Percentiles rank a stretch among this genome's conserved stretches.
Evolutionary conservation across 805 yeast genomes (phyloP).

Genomic region (Metschnikowia corniflorae): DNA sequence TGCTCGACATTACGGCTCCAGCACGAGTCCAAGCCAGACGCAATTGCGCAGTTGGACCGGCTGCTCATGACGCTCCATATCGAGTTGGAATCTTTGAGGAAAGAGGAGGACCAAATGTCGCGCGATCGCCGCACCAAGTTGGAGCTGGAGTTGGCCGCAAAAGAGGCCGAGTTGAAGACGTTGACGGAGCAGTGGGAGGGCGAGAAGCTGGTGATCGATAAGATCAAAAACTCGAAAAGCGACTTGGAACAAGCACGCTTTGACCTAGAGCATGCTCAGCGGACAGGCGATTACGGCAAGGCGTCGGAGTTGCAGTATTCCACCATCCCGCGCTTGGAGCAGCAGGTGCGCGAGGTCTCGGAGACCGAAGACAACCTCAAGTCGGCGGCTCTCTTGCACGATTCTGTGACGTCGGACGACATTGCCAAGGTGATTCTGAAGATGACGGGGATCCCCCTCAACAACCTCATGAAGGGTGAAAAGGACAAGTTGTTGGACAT

Average conservation of each 20-base stretch:
- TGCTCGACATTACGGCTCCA: conserved; percentile 92
- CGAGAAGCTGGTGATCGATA: conserved; percentile 73
- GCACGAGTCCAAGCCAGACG: conserved; percentile 96
- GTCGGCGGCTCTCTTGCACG: conserved; percentile 58
- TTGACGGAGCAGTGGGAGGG: conserved; percentile 83
- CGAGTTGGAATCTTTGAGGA: conserved; percentile 88
- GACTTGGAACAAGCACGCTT: conserved; percentile 80
- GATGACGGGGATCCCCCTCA: conserved; percentile 95
- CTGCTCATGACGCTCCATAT: conserved; percentile 90
- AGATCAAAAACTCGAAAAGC: conserved; percentile 73
- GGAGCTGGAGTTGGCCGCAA: conserved; percentile 60
- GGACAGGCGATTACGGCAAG: conserved; percentile 79
- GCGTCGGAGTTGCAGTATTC: conserved; percentile 91
- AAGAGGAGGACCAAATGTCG: conserved; percentile 86
- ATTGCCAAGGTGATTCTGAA: conserved; percentile 88
- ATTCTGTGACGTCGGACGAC: conserved; percentile 90
- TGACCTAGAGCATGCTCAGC: conserved; percentile 77
- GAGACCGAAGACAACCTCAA: conserved; percentile 29
- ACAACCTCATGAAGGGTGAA: conserved; percentile 88
- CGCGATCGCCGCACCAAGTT: conserved; percentile 72
- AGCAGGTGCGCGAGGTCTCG: conserved; percentile 49
- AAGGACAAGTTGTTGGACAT: conserved; percentile 84
- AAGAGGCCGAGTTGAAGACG: conserved; percentile 62
- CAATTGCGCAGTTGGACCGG: conserved; percentile 84
- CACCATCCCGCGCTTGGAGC: conserved; percentile 76